Evolutionary conservation across 768 basidiomycete species (phyloP).

Genomic region (Lactifluus rugatus): DNA sequence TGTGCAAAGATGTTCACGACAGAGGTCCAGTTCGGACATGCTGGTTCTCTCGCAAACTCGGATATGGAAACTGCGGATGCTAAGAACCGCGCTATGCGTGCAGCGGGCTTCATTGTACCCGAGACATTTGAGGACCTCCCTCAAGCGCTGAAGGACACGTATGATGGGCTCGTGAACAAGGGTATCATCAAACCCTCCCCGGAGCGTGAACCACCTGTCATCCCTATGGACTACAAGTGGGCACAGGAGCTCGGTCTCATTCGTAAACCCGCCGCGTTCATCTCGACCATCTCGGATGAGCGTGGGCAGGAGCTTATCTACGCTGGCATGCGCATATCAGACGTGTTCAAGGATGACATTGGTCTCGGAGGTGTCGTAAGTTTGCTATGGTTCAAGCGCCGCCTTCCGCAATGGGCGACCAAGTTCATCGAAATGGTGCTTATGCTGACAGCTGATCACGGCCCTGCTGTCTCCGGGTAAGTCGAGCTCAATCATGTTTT

Average conservation of each 20-base stretch:
- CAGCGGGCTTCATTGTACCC: conserved; percentile 92
- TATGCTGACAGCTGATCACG: conserved; percentile 98
- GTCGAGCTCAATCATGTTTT: conserved; percentile 1
- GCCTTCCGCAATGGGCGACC: conserved; percentile 82
- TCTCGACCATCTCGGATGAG: conserved; percentile 99
- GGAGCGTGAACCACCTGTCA: conserved; percentile 87
- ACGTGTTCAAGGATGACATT: conserved; percentile 97
- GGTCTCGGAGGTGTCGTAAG: conserved; percentile 95
- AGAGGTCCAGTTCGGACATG: conserved; percentile 99
- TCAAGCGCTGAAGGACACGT: conserved; percentile 71
- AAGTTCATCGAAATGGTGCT: conserved; percentile 99
- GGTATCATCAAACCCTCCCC: conserved; percentile 59
- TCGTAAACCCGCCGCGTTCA: conserved; percentile 97
- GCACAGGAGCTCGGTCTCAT: conserved; percentile 97
- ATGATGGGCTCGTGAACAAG: conserved; percentile 63
- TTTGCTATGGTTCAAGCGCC: conserved; percentile 97
- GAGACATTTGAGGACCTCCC: conserved; percentile 97
- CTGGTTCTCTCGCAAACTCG: conserved; percentile 96
- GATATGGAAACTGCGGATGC: conserved; percentile 96
- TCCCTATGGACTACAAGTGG: conserved; percentile 99
- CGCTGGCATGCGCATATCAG: conserved; percentile 97
- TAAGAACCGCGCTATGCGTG: conserved; percentile 93
- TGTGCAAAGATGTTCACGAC: conserved; percentile 99
- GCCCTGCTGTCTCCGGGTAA: conserved; percentile 85
- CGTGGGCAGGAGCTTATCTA: conserved; percentile 97